These are phyloP conservation scores for Coemansia sp. DNA, from an alignment of 192 early-diverging fungal genomes.

Conservation along the genomic window DNA sequence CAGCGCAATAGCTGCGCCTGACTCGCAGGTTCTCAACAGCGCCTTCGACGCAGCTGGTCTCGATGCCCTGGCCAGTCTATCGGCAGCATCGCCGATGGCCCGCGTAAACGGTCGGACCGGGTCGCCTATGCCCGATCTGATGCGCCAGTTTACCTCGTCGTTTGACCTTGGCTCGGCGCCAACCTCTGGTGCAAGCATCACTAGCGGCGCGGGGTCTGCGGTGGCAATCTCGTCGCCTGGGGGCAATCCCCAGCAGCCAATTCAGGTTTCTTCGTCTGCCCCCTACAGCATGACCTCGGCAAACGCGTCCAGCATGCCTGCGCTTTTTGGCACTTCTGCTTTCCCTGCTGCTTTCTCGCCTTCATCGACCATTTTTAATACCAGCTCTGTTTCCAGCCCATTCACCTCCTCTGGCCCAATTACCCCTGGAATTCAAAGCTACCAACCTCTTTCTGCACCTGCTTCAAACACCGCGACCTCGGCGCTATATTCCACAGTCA, in stretches of 20 bases:
- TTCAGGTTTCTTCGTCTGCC: neutral
- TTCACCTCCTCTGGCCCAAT: constrained; percentile 21
- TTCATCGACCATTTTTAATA: constrained; percentile 12
- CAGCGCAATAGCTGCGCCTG: constrained; percentile 8
- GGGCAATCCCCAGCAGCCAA: constrained; percentile 23
- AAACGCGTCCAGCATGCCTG: constrained; percentile 17
- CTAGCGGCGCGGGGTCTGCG: too few relatives aligned
- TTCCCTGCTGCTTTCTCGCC: constrained; percentile 30
- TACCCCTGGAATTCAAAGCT: constrained; percentile 4
- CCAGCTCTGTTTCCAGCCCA: constrained; percentile 19
- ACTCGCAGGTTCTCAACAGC: constrained; percentile 51
- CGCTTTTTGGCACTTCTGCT: constrained; percentile 21
- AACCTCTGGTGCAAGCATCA: too few relatives aligned
- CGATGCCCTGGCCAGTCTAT: constrained; percentile 42
- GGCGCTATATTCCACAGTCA: neutral
- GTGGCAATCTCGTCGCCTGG: constrained; percentile 3
- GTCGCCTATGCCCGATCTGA: constrained; percentile 37
- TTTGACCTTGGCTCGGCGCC: constrained; percentile 39
- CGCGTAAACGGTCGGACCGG: constrained; percentile 10
- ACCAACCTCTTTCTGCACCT: constrained; percentile 5
- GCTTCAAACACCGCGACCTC: neutral
- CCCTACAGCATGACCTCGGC: constrained; percentile 13
- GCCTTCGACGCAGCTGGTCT: constrained; percentile 52
- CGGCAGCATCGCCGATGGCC: constrained; percentile 17
- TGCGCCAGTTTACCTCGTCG: constrained; percentile 50